Evolutionary conservation across 805 yeast species (phyloP), one percentile per base, ranked within the genome.

Genomic region (Wickerhamomyces queroliae): DNA sequence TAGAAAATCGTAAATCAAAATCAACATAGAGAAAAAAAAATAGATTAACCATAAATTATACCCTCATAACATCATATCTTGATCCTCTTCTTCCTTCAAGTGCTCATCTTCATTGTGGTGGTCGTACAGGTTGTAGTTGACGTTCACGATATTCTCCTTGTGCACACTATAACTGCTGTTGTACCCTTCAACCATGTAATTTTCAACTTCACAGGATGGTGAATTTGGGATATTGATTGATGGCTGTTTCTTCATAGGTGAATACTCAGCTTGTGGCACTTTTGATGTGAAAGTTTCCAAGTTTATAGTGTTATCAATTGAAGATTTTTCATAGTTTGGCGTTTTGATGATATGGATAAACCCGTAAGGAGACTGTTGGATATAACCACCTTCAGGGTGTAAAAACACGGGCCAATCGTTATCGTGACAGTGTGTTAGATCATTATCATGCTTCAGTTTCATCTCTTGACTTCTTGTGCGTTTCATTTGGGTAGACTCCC

Each of bases 401-500:
- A 47, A 37, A 29, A 52, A 53, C 18, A 46, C 43, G 1, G 59
- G 58, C 50, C 55, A 53, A 5, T 46, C 44, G 41, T 21, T 13
- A 39, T 31, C 24, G 21, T 28, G 22, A 46, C 26, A 35, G 21
- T n/a, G 7, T 18, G 13, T 27, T 16, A 24, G 3, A 15, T 10
- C 11, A 21, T 21, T 22, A 42, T 61, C 6, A 48, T 41, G 42
- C 60, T 63, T 36, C 7, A 30, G 4, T 30, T 30, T 18, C 22
- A 30, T 18, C 6, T 18, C 22, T 12, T 30, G 22, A 30, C 22
- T 30, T 30, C 15, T 30, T 4, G 33, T 18, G 15, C 33, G 22
- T 15, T 66, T 66, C n/a, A 45, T 42, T 10, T 40, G 34, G 30
- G 58, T 50, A 25, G 53, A 63, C 19, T 53, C 53, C 17, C 62